These are phyloP conservation scores for Lodderomyces pseudojiufengensis DNA, from an alignment of 1,139 yeast species.

Conservation along the genomic window DNA sequence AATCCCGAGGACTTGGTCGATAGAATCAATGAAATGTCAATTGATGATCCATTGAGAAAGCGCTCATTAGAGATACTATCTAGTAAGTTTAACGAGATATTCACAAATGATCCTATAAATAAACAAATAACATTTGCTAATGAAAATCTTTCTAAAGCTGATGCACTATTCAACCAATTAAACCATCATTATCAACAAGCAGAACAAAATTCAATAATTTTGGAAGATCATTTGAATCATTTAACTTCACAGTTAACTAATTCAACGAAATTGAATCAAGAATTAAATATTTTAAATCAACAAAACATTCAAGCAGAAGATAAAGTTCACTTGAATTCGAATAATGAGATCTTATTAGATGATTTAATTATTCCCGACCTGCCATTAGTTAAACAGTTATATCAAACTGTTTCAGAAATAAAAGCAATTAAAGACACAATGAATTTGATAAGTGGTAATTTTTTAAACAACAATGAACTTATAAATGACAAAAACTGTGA, in stretches of 20 bases:
- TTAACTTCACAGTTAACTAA: constrained; percentile 28
- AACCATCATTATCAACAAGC: constrained; percentile 39
- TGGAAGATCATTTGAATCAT: constrained; percentile 32
- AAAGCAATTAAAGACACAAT: constrained; percentile 67
- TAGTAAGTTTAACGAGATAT: constrained; percentile 20
- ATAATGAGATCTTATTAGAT: constrained; percentile 24
- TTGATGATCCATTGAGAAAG: constrained; percentile 5
- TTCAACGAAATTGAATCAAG: constrained; percentile 24
- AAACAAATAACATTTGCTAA: constrained; percentile 16
- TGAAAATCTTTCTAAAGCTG: constrained; percentile 21
- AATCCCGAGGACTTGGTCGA: constrained; percentile 19
- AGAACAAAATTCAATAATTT: constrained; percentile 29
- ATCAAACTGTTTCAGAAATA: constrained; percentile 62
- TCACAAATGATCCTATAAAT: constrained; percentile 14
- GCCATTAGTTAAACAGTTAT: constrained; percentile 47
- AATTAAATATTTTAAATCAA: constrained; percentile 22
- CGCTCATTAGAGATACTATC: constrained; percentile 19
- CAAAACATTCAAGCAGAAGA: constrained; percentile 20
- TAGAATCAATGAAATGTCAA: constrained; percentile 4
- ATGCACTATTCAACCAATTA: constrained; percentile 32
- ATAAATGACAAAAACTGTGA: constrained; percentile 41
- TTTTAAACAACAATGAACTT: constrained; percentile 29
- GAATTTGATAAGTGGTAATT: constrained; percentile 54
- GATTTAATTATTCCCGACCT: constrained; percentile 41
- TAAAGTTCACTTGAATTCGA: constrained; percentile 17